Conservation (phyloP, 768 basidiomycete genomes). For the Boletus pseudo-olivaceus region DNA sequence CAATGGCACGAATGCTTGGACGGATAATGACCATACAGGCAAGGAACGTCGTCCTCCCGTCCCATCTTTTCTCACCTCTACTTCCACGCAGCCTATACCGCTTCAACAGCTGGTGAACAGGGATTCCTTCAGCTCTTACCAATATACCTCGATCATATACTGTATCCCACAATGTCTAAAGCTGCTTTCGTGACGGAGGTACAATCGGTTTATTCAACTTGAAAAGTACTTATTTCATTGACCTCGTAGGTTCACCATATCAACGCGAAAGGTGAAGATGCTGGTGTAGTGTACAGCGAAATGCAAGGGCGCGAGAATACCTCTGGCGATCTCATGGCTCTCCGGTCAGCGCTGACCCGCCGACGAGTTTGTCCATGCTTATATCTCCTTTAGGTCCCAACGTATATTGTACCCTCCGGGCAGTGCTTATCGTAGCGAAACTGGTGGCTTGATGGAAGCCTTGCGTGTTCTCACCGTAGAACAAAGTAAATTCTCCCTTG, state of each 20-base stretch:
- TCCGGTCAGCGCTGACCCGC: slow-evolving; percentile 50
- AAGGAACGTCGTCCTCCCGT: not conserved
- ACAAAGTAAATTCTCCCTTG: slow-evolving; percentile 58
- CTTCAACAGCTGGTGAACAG: slow-evolving; percentile 91
- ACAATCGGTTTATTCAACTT: slow-evolving; percentile 1
- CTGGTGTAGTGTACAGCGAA: slow-evolving; percentile 95
- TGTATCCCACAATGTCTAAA: slow-evolving; percentile 92
- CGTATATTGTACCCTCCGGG: slow-evolving; percentile 73
- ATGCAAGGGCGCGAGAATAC: slow-evolving; percentile 98
- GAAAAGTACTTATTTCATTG: slow-evolving; percentile 1
- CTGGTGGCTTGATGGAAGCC: slow-evolving; percentile 93
- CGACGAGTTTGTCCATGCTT: not conserved
- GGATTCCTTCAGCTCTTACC: slow-evolving; percentile 84
- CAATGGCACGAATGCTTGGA: slow-evolving; percentile 95
- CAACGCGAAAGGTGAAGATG: slow-evolving; percentile 84
- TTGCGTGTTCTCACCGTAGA: slow-evolving; percentile 81
- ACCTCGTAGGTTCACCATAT: slow-evolving; percentile 87
- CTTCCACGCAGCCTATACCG: slow-evolving; percentile 67
- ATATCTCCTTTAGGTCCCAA: slow-evolving; percentile 53
- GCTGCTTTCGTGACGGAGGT: slow-evolving; percentile 75
- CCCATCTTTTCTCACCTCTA: not conserved
- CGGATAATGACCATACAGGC: slow-evolving; percentile 84
- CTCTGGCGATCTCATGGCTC: slow-evolving; percentile 83
- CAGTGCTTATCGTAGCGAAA: slow-evolving; percentile 94
- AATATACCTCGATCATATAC: slow-evolving; percentile 93